Evolutionary conservation across 768 basidiomycete species (phyloP).

Genomic region (Daedaleopsis sinensis): DNA sequence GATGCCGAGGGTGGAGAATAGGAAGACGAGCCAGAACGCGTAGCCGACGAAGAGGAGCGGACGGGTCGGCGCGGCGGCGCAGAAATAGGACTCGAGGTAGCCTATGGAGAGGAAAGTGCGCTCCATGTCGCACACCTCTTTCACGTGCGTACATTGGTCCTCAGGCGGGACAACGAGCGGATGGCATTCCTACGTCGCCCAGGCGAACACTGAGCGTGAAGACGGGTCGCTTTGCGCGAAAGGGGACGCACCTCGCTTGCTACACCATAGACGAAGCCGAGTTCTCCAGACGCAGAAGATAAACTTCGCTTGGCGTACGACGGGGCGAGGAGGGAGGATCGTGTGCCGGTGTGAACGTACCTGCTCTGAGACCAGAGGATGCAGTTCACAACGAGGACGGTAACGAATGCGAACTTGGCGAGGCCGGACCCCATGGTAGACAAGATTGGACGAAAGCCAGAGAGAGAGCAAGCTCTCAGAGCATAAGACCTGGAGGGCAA

Average conservation of each 20-base stretch:
- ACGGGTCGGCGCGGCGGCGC: slow-evolving; percentile 55
- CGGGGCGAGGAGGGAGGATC: slow-evolving; percentile 3
- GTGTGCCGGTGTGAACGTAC: slow-evolving; percentile 27
- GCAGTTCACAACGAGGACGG: slow-evolving; percentile 56
- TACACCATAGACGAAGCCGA: not conserved
- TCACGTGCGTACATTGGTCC: slow-evolving; percentile 70
- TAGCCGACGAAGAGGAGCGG: slow-evolving; percentile 66
- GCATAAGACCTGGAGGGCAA: slow-evolving; percentile 14
- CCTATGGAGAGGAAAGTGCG: slow-evolving; percentile 70
- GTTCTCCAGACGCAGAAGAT: not conserved
- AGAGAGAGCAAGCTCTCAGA: not conserved
- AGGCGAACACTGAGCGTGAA: not conserved
- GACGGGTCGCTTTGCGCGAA: not conserved
- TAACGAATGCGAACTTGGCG: slow-evolving; percentile 53
- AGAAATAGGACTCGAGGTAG: slow-evolving; percentile 75
- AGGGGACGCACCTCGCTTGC: slow-evolving; percentile 4
- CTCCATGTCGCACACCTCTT: slow-evolving; percentile 55
- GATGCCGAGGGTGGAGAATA: slow-evolving; percentile 96
- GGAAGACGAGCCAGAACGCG: slow-evolving; percentile 81
- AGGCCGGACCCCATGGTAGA: slow-evolving; percentile 48
- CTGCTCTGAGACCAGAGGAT: slow-evolving; percentile 62
- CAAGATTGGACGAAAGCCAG: slow-evolving; percentile 1
- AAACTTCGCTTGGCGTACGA: slow-evolving; percentile 16
- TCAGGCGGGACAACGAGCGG: slow-evolving; percentile 57
- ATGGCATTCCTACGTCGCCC: slow-evolving; percentile 53